These are phyloP conservation scores for Dipodascopsis uninucleata DNA, from an alignment of 805 yeast species.

Conservation along the genomic window DNA sequence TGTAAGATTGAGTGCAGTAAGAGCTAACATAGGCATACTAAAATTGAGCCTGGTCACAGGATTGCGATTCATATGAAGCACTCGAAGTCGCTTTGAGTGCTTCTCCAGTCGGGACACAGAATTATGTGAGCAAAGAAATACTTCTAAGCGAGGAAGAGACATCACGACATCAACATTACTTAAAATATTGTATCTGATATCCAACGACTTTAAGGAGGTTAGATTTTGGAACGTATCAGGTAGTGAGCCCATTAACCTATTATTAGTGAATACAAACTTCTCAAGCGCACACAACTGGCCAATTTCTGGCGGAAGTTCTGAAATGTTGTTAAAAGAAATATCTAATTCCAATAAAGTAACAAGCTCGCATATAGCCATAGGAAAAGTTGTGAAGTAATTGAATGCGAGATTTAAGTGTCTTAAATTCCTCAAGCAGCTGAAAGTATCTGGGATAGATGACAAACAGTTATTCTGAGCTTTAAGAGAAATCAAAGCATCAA, in stretches of 20 bases:
- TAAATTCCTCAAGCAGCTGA: constrained; percentile 46
- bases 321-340: constrained; percentile 73
- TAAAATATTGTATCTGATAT: constrained; percentile 67
- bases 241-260: constrained; percentile 51
- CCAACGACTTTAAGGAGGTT: constrained; percentile 61
- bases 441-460: constrained; percentile 45
- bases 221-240: constrained; percentile 55
- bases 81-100: constrained; percentile 57
- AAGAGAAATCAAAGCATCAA: constrained; percentile 52
- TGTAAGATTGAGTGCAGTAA: constrained; percentile 70
- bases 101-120: constrained; percentile 67
- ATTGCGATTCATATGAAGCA: constrained; percentile 72
- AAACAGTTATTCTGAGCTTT: constrained; percentile 43
- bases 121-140: constrained; percentile 32
- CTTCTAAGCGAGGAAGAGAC: constrained; percentile 27
- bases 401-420: constrained; percentile 72
- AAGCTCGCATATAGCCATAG: constrained; percentile 57
- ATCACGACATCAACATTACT: constrained; percentile 39
- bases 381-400: constrained; percentile 57
- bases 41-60: constrained; percentile 72
- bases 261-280: constrained; percentile 71
- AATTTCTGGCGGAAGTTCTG: constrained; percentile 56
- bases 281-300: constrained; percentile 58
- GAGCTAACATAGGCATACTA: constrained; percentile 49
- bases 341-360: constrained; percentile 62